phyloP scores from a whole-genome alignment of 768 basidiomycete species.

The Auricularia auricula-judae region DNA sequence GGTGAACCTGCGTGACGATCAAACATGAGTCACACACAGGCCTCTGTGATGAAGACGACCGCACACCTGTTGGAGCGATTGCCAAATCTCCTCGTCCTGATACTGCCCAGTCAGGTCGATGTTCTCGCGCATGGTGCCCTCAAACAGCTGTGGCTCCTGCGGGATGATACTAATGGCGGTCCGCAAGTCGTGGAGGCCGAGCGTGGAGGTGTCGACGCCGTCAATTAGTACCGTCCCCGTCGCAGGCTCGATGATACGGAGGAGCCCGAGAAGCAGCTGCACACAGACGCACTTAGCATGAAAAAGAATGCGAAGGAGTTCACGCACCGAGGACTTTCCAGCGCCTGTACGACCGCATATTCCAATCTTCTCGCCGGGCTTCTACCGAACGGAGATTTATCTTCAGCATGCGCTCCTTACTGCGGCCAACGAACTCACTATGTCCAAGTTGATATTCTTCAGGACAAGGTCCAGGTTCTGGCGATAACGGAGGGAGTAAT shows the following conservation, averaged over 20 bases:
- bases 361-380: conserved; percentile 76
- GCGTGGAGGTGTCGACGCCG: conserved; percentile 60
- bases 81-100: conserved; percentile 82
- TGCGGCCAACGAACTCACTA: conserved; percentile 31
- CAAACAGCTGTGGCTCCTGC: conserved; percentile 31
- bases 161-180: conserved; percentile 79
- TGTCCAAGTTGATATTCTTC: conserved; percentile 55
- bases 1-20: conserved; percentile 35
- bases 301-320: no score
- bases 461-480: conserved; percentile 70
- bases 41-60: conserved; percentile 12
- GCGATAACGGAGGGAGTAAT: conserved; percentile 72
- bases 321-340: conserved; percentile 60
- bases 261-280: conserved; percentile 56
- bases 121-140: conserved; percentile 72
- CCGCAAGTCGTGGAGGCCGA: conserved; percentile 68
- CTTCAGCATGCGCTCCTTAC: no score
- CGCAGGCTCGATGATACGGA: conserved; percentile 65
- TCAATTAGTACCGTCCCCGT: conserved; percentile 63
- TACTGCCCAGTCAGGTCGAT: conserved; percentile 76
- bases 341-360: conserved; percentile 72
- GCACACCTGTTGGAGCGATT: conserved; percentile 55
- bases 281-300: background rate
- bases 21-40: background rate
- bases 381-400: conserved; percentile 23